Conservation (phyloP, 2,329 filamentous ascomycete genomes). For the Helicocarpus griseus region DNA sequence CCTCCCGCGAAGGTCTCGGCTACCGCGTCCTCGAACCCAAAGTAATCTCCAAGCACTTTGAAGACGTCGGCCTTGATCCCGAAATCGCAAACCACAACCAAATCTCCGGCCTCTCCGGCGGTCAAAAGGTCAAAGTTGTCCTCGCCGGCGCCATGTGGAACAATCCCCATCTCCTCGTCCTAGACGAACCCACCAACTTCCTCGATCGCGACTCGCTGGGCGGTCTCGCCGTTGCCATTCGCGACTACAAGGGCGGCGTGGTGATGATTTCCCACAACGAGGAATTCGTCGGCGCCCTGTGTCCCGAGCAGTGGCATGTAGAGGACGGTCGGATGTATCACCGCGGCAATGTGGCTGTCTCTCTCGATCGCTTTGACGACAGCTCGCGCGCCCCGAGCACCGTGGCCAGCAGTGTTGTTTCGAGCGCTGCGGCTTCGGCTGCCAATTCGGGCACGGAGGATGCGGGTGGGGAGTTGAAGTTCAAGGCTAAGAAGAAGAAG, state of each 20-base stretch:
- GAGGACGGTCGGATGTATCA: conserved; percentile 77
- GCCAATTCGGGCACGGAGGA: conserved; percentile 81
- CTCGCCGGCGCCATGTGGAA: conserved; percentile 97
- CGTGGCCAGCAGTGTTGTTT: conserved; percentile 49
- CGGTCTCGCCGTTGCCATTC: conserved; percentile 92
- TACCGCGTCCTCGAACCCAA: conserved; percentile 90
- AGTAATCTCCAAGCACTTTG: conserved; percentile 95
- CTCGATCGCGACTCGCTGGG: conserved; percentile 95
- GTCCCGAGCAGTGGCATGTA: conserved; percentile 94
- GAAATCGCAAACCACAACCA: conserved; percentile 99
- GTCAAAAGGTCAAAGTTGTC: conserved; percentile 98
- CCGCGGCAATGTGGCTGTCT: conserved; percentile 65
- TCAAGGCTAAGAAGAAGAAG: conserved; percentile 86
- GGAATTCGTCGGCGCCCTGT: conserved; percentile 92
- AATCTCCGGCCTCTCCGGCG: conserved; percentile 89
- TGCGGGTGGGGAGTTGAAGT: conserved; percentile 63
- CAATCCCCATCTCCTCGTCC: conserved; percentile 92
- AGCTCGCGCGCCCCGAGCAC: conserved; percentile 48
- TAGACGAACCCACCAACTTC: conserved; percentile 99
- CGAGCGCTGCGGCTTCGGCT: conserved; percentile 52
- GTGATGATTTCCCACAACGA: conserved; percentile 99
- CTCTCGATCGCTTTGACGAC: conserved; percentile 82
- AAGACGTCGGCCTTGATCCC: conserved; percentile 89
- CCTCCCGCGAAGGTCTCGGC: conserved; percentile 93
- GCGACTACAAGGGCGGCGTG: conserved; percentile 95